Base-by-base conservation (phyloP, 768 basidiomycete genomes). In the Sistotremastrum suecicum region DNA sequence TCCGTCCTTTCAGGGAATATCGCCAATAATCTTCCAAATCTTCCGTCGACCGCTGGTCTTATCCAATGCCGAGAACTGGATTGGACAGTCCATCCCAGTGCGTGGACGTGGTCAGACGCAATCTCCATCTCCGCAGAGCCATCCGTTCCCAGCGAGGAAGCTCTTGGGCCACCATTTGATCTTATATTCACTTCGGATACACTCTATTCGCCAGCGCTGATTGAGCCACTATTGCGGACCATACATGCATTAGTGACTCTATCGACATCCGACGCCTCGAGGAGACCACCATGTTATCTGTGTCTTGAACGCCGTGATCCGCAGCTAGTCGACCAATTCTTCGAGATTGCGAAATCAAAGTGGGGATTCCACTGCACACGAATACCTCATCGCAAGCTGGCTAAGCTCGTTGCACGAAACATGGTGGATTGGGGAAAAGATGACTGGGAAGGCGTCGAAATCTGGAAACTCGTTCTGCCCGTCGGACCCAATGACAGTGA, bases 181-280 rank as follows among this genome's bases (percentile, higher is more conserved):
- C 67, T 89, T 53, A 78, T 95, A 51, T 59, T 83, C 44, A 76
- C 86, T 7, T 80, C 89, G 44, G 90, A 94, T 61, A 92, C 90
- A 0, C 63, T 91, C 36, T 92, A 90, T 59, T 58, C 67, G 30
- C 54, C 67, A 2, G 63, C 70, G 3, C 77, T 91, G 40, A 60
- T 80, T 34, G 56, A 67, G 10, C 88, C 85, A 0, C 75, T 92
- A 42, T 70, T 90, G 29, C 71, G 75, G 45, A 76, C 86, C 11
- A 60, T 90, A 4, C 71, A 71, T 36, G 64, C 66, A 28, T 63
- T 87, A 12, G 72, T 69, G 56, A 34, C 44, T 0, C 43, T 53
- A 8, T 53, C 52, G 5, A 7, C 43, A 33, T 34, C 39, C 3
- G 12, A 31, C 28, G 20, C 3, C 39, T 42, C 1, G 38, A 40